phyloP scores from a whole-genome alignment of 805 yeast species.

The Candida incommunis region DNA sequence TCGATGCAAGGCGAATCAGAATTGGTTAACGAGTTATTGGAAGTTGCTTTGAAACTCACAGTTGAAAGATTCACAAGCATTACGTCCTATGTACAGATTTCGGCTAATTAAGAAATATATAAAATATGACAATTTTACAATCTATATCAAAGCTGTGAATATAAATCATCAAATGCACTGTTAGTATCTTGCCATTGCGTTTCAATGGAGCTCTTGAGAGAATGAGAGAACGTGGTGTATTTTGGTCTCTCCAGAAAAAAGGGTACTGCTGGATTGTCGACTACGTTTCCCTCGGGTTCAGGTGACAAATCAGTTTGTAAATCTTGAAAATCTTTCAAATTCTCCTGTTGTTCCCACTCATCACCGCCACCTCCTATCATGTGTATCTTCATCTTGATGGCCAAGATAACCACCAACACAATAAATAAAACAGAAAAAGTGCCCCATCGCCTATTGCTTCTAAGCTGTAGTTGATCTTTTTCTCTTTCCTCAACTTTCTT shows the following conservation, averaged over 20 bases:
- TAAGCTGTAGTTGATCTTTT: slow-evolving; percentile 8
- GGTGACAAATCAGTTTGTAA: slow-evolving; percentile 11
- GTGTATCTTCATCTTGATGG: slow-evolving; percentile 2
- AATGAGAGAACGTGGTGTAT: slow-evolving; percentile 6
- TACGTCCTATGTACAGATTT: slow-evolving; percentile 60
- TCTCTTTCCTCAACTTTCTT: slow-evolving; percentile 12
- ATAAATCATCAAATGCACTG: neutral
- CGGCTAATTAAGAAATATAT: slow-evolving; percentile 13
- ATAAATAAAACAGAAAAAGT: slow-evolving; percentile 4
- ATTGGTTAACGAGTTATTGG: slow-evolving; percentile 48
- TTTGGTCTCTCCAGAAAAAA: too few species aligned
- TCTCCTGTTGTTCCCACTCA: neutral
- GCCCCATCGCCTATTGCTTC: slow-evolving; percentile 7
- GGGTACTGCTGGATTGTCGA: too few species aligned
- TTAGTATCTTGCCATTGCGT: neutral
- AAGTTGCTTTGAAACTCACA: slow-evolving; percentile 45
- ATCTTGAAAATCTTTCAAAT: slow-evolving; percentile 6
- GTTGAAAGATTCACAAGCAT: slow-evolving; percentile 63
- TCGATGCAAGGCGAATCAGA: slow-evolving; percentile 29
- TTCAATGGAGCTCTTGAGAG: neutral
- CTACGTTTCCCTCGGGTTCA: too few species aligned
- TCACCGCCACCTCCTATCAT: neutral
- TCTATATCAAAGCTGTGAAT: neutral
- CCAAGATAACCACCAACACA: slow-evolving; percentile 7
- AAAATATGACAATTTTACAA: neutral